Evolutionary conservation across 2,329 filamentous ascomycete species (phyloP).

Genomic region (Cadophora sp.): DNA sequence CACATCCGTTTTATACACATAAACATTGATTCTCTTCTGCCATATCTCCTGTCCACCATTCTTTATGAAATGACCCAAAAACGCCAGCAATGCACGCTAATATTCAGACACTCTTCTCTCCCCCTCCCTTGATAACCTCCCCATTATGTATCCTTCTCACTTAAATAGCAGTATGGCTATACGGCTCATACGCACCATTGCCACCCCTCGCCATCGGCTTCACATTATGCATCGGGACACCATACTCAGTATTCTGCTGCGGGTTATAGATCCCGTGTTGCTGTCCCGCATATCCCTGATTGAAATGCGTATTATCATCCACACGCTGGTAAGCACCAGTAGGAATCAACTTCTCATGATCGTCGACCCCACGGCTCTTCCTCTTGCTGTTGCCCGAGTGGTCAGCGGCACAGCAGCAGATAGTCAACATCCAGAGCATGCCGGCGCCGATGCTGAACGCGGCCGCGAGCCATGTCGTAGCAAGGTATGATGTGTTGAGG

Average conservation of each 20-base stretch:
- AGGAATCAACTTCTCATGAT: slow-evolving; percentile 42
- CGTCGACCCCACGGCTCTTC: slow-evolving; percentile 31
- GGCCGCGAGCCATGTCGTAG: slow-evolving; percentile 78
- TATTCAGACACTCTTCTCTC: slow-evolving; percentile 4
- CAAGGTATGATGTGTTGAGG: slow-evolving; percentile 74
- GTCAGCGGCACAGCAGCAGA: slow-evolving; percentile 77
- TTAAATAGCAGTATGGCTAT: slow-evolving; percentile 60
- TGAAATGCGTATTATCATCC: slow-evolving; percentile 46
- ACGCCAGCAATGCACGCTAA: slow-evolving; percentile 34
- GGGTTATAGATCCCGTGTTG: slow-evolving; percentile 50
- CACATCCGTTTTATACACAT: slow-evolving; percentile 11
- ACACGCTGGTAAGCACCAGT: slow-evolving; percentile 53
- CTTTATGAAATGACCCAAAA: slow-evolving; percentile 7
- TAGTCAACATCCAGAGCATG: slow-evolving; percentile 90
- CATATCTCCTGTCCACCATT: background rate
- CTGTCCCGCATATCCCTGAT: slow-evolving; percentile 43
- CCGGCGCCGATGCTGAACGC: slow-evolving; percentile 77
- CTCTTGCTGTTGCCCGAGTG: slow-evolving; percentile 28
- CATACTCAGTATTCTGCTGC: slow-evolving; percentile 37
- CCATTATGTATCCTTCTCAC: background rate
- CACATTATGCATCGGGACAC: slow-evolving; percentile 42
- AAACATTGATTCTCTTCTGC: slow-evolving; percentile 5
- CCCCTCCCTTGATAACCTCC: background rate
- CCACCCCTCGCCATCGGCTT: slow-evolving; percentile 43
- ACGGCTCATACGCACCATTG: slow-evolving; percentile 67